Conservation (phyloP, 2,329 filamentous ascomycete genomes). For the Fusarium sp. region DNA sequence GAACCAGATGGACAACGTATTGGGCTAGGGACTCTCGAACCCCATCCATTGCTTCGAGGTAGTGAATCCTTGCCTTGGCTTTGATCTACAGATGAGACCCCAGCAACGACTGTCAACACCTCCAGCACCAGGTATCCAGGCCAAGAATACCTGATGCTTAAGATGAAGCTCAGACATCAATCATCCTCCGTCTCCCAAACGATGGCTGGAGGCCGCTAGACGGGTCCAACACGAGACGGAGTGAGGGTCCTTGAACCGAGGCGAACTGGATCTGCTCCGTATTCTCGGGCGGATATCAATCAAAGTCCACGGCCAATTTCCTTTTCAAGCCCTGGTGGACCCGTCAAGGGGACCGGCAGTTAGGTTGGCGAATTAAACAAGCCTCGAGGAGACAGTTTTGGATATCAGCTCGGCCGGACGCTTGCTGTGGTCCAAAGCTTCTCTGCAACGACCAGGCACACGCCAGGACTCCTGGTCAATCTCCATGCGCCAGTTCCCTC, state of each 20-base stretch:
- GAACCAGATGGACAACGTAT: neutral
- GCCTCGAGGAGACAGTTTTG: conserved; percentile 32
- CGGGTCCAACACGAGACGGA: conserved; percentile 12
- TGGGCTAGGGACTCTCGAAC: neutral
- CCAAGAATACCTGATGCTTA: neutral
- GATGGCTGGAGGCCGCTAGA: conserved; percentile 5
- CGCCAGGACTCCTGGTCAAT: conserved; percentile 35
- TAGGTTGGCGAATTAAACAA: conserved; percentile 34
- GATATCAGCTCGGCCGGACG: conserved; percentile 30
- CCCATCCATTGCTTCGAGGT: neutral
- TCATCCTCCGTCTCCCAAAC: neutral
- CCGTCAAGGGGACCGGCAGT: conserved; percentile 36
- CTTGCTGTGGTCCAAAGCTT: conserved; percentile 27
- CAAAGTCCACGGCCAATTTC: conserved; percentile 30
- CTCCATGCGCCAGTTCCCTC: conserved; percentile 34
- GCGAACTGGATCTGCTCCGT: conserved; percentile 27
- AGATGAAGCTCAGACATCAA: neutral
- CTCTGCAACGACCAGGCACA: conserved; percentile 16
- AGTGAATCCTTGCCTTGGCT: neutral
- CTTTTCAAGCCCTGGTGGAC: conserved; percentile 29
- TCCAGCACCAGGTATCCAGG: neutral
- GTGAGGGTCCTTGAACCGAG: conserved; percentile 17
- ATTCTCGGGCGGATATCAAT: conserved; percentile 30
- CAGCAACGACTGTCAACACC: neutral
- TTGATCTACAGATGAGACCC: conserved; percentile 1